Percentiles rank a stretch among this genome's conserved stretches.
Evolutionary conservation across 352 stramenopile genomes (phyloP).

Genomic region (Plasmopara viticola): DNA sequence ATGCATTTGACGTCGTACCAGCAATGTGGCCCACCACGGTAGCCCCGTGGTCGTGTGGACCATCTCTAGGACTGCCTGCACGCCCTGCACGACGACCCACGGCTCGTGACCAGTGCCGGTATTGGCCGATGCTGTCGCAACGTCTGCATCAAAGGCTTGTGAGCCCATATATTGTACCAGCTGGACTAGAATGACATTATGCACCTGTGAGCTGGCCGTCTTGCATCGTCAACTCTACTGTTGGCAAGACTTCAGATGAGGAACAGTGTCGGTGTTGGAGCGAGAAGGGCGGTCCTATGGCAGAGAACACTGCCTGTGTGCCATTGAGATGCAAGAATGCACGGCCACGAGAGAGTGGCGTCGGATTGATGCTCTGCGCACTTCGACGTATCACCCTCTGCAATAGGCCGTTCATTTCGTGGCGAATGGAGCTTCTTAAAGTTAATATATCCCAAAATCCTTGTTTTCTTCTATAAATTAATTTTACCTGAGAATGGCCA

Average conservation of each 20-base stretch:
- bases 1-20: constrained; percentile 18
- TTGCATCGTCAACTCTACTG: constrained; percentile 27
- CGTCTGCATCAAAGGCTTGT: constrained; percentile 17
- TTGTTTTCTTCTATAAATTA: too few species aligned
- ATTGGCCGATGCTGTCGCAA: constrained; percentile 19
- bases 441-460: too few species aligned
- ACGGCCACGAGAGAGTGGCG: constrained; percentile 1
- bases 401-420: background rate
- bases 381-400: constrained; percentile 9
- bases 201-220: constrained; percentile 36
- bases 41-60: constrained; percentile 61
- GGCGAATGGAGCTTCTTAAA: too few species aligned
- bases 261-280: constrained; percentile 32
- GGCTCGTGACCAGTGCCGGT: constrained; percentile 25
- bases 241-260: constrained; percentile 15
- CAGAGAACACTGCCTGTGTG: constrained; percentile 5
- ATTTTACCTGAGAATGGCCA: too few species aligned
- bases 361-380: background rate
- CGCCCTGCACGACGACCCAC: constrained; percentile 46
- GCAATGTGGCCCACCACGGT: constrained; percentile 71
- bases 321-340: constrained; percentile 1
- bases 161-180: constrained; percentile 1
- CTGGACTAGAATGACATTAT: background rate
- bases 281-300: constrained; percentile 7
- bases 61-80: constrained; percentile 51